Percentiles rank a stretch among this genome's conserved stretches.
Evolutionary conservation across 495 filamentous ascomycete species (phyloP).

Genomic region (Aspergillus olivimuriae): DNA sequence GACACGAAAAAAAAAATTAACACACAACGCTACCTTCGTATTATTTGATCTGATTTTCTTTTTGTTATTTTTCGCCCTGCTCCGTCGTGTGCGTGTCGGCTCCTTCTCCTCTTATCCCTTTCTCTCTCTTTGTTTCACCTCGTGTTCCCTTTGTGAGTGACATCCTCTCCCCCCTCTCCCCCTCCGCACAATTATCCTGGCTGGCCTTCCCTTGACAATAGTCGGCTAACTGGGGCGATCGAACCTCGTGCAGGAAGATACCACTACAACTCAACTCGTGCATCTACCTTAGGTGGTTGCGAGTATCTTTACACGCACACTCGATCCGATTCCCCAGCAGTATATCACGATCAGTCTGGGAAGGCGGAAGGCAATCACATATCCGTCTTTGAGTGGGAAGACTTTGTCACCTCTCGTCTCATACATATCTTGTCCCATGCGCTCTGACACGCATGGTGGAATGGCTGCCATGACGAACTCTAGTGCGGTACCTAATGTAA

Average conservation of each 20-base stretch:
- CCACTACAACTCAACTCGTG: too few species aligned
- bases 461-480: slow-evolving; percentile 39
- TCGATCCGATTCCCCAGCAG: too few species aligned
- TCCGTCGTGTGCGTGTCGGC: neutral
- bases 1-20: slow-evolving; percentile 12
- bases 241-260: too few species aligned
- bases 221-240: too few species aligned
- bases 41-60: neutral
- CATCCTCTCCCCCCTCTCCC: neutral
- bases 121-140: slow-evolving; percentile 4
- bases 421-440: neutral
- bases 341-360: too few species aligned
- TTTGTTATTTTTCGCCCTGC: slow-evolving; percentile 2
- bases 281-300: too few species aligned
- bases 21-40: slow-evolving; percentile 11
- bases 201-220: too few species aligned
- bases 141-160: slow-evolving; percentile 4
- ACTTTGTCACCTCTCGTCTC: too few species aligned
- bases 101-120: slow-evolving; percentile 1
- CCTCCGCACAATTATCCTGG: too few species aligned
- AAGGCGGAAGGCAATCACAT: too few species aligned
- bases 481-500: slow-evolving; percentile 35
- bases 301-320: too few species aligned
- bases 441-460: slow-evolving; percentile 10
- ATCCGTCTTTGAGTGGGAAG: too few species aligned